Evolutionary conservation across 2,329 filamentous ascomycete genomes (phyloP).

Genomic region (Monosporascus ibericus): DNA sequence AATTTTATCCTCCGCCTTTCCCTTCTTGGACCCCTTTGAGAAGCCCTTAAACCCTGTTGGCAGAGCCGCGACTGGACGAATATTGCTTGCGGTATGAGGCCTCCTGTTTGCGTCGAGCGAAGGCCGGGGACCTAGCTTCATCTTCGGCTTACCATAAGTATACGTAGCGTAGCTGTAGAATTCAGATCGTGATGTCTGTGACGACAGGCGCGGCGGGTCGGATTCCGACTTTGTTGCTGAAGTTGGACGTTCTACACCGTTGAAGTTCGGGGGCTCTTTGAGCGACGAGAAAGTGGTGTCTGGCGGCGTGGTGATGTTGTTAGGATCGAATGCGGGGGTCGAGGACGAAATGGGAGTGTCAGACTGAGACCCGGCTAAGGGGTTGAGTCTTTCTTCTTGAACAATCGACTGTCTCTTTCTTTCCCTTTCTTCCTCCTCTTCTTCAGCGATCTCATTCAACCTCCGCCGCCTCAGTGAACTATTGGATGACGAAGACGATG

Average conservation of each 20-base stretch:
- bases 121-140: constrained; percentile 83
- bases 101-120: constrained; percentile 60
- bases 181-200: constrained; percentile 47
- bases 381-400: constrained; percentile 33
- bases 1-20: constrained; percentile 28
- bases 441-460: constrained; percentile 89
- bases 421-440: constrained; percentile 69
- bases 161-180: constrained; percentile 44
- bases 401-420: constrained; percentile 53
- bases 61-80: constrained; percentile 70
- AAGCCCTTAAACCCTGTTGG: constrained; percentile 73
- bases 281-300: constrained; percentile 44
- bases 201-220: constrained; percentile 37
- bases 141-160: constrained; percentile 63
- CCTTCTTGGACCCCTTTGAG: constrained; percentile 51
- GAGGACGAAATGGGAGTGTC: constrained; percentile 11
- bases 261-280: constrained; percentile 45
- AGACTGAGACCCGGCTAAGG: constrained; percentile 16
- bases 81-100: constrained; percentile 55
- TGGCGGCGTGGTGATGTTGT: constrained; percentile 45
- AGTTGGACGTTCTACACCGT: constrained; percentile 37
- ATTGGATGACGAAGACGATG: constrained; percentile 77
- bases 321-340: constrained; percentile 41
- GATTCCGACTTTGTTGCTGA: constrained; percentile 39
- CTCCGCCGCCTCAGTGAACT: constrained; percentile 72